Percentiles rank a stretch among this genome's conserved stretches.
phyloP scores from a whole-genome alignment of 345 rosid genomes.

The Hypericum perforatum region DNA sequence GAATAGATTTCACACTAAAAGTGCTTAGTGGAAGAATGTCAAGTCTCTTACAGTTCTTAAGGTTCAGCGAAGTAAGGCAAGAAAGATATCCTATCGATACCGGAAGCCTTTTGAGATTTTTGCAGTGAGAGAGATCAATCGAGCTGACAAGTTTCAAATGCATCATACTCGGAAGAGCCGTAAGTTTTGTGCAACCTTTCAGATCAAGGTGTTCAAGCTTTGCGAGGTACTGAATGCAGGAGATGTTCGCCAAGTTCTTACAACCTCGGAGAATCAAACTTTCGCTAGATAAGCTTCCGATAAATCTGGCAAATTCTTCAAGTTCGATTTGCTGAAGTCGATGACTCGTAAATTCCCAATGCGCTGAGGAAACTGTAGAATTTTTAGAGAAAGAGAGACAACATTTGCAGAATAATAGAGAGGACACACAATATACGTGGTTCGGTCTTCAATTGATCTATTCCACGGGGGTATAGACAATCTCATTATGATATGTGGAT shows the following conservation, averaged over 20 bases:
- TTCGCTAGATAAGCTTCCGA: too few relatives aligned
- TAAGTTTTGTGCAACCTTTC: not conserved
- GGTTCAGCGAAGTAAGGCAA: not conserved
- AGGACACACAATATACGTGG: too few relatives aligned
- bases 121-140: not conserved
- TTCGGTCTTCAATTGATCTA: too few relatives aligned
- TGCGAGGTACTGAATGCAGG: not conserved
- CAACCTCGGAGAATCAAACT: not conserved
- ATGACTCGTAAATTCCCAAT: too few relatives aligned
- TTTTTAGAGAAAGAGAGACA: too few relatives aligned
- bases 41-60: not conserved
- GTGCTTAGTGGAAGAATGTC: not conserved
- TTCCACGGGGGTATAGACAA: too few relatives aligned
- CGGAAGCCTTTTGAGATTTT: not conserved
- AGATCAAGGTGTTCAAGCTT: not conserved
- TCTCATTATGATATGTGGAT: too few relatives aligned
- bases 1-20: not conserved
- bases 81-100: not conserved
- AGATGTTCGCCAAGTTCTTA: not conserved
- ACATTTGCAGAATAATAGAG: too few relatives aligned
- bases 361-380: too few relatives aligned
- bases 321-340: too few relatives aligned
- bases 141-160: not conserved
- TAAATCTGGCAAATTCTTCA: not conserved
- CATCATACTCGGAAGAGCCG: not conserved